phyloP scores from a whole-genome alignment of 306 rosid species.

The Trifolium repens region DNA sequence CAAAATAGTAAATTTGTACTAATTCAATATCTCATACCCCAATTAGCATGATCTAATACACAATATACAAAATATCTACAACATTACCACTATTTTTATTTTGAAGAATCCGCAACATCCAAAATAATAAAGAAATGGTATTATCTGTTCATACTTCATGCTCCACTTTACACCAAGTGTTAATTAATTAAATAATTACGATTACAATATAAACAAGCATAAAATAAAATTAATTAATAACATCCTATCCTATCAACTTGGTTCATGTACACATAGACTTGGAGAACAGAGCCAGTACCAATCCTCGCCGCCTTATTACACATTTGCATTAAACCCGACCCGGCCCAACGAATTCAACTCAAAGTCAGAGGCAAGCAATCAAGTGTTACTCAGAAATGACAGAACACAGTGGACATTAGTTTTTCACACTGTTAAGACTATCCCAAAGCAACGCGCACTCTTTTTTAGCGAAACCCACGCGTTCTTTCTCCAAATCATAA shows the following conservation, averaged over 20 bases:
- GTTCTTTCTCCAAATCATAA: conserved; percentile 73
- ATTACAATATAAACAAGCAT: not conserved
- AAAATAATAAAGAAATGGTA: not conserved
- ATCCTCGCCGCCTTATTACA: conserved; percentile 25
- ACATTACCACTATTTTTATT: not conserved
- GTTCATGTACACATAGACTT: conserved; percentile 6
- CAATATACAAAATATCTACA: not conserved
- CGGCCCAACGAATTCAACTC: not conserved
- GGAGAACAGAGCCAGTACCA: not conserved
- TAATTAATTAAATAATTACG: not conserved
- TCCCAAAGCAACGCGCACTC: conserved; percentile 92
- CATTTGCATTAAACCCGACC: conserved; percentile 19
- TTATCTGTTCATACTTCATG: not conserved
- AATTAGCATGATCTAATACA: no score
- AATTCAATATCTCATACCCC: no score
- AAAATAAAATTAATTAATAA: not conserved
- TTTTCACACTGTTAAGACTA: conserved; percentile 49
- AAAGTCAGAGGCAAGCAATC: not conserved
- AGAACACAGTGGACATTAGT: conserved; percentile 3
- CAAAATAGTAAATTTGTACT: no score
- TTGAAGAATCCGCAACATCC: not conserved
- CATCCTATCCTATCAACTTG: not conserved
- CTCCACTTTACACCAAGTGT: conserved; percentile 12
- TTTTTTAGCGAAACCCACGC: conserved; percentile 81
- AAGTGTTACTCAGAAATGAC: not conserved